These are phyloP conservation scores for Ophiognomonia clavigignenti-juglandacearum DNA, from an alignment of 2,329 filamentous ascomycete species.

Conservation along the genomic window DNA sequence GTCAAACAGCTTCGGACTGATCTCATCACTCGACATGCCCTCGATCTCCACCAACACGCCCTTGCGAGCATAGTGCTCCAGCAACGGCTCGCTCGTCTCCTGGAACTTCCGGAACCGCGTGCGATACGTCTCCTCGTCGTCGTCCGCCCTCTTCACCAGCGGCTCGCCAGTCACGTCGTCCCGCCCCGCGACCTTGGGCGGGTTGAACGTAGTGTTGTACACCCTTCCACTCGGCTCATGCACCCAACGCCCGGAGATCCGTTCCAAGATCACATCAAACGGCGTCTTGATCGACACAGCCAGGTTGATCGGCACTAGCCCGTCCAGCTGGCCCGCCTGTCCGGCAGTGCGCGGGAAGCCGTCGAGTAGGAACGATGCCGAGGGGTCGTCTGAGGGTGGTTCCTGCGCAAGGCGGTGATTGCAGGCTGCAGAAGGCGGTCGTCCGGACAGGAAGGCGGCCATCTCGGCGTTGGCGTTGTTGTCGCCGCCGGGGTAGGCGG, in stretches of 20 bases:
- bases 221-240: conserved; percentile 87
- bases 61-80: conserved; percentile 83
- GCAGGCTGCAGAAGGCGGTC: no score
- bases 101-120: conserved; percentile 77
- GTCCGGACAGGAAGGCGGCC: conserved; percentile 38
- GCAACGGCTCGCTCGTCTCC: conserved; percentile 76
- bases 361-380: conserved; percentile 89
- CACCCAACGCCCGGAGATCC: conserved; percentile 89
- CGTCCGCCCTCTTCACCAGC: conserved; percentile 77
- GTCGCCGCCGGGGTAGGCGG: conserved; percentile 17
- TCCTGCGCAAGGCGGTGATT: no score
- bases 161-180: conserved; percentile 91
- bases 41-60: conserved; percentile 83
- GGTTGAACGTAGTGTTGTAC: conserved; percentile 93
- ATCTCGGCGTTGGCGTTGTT: conserved; percentile 30
- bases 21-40: conserved; percentile 90
- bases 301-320: conserved; percentile 87
- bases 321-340: conserved; percentile 75
- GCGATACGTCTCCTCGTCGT: conserved; percentile 82
- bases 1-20: conserved; percentile 78
- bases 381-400: conserved; percentile 60
- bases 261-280: conserved; percentile 77
- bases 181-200: conserved; percentile 70
- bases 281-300: conserved; percentile 86
- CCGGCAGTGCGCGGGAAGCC: conserved; percentile 86